Conservation (phyloP, 371 early-diverging fungal genomes). For the Umbelopsis sp. region DNA sequence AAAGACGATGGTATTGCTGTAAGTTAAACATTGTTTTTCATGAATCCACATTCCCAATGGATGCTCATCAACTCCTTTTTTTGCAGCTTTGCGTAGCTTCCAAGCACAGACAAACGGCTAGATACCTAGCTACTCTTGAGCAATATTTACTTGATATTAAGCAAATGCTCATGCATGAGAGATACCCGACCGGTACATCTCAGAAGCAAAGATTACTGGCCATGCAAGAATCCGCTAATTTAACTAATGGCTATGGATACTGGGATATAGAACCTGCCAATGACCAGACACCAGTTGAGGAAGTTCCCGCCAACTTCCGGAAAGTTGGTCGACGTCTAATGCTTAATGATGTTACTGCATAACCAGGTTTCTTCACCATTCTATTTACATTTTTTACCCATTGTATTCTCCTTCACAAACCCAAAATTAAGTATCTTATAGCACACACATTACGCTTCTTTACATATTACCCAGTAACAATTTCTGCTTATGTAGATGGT, state of each 20-base stretch:
- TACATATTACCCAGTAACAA: no score
- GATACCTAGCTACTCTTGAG: conserved; percentile 50
- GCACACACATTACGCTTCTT: no score
- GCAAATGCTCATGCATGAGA: conserved; percentile 45
- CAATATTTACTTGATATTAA: conserved; percentile 49
- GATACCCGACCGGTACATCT: conserved; percentile 48
- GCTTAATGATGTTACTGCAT: conserved; percentile 39
- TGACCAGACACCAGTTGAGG: background rate
- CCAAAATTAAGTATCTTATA: no score
- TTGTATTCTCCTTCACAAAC: no score
- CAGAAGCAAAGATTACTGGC: conserved; percentile 45
- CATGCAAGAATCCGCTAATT: conserved; percentile 42
- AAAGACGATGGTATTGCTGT: conserved; percentile 68
- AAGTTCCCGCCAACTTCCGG: conserved; percentile 20
- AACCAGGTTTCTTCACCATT: background rate
- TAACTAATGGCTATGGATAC: conserved; percentile 52
- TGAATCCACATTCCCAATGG: background rate
- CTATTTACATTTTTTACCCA: background rate
- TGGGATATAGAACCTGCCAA: conserved; percentile 46
- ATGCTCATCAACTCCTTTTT: background rate
- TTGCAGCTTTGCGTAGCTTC: conserved; percentile 55
- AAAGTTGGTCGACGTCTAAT: conserved; percentile 49
- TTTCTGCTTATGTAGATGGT: no score
- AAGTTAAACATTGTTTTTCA: conserved; percentile 23
- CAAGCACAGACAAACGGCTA: conserved; percentile 61